Percentiles rank a stretch among this genome's conserved stretches.
Conservation (phyloP, 2,329 filamentous ascomycete genomes). For the Pseudocercospora crystallina region DNA sequence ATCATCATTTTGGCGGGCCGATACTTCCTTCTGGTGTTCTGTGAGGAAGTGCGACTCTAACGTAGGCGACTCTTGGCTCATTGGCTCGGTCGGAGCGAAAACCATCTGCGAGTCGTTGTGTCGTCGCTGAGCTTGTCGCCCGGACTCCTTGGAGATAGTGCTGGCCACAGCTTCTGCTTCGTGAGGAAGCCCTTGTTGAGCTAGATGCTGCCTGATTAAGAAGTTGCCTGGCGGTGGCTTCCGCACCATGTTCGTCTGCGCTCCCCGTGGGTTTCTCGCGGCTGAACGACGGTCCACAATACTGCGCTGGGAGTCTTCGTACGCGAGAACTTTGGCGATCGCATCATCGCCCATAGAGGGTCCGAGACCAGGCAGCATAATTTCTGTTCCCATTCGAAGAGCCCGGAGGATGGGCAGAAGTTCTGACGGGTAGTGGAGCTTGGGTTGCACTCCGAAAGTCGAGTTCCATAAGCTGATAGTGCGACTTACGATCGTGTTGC, state of each 20-base stretch:
- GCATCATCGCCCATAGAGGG: not conserved
- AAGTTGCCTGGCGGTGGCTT: conserved; percentile 15
- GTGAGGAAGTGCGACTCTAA: conserved; percentile 73
- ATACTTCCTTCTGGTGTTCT: conserved; percentile 75
- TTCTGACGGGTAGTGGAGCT: conserved; percentile 62
- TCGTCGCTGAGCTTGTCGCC: conserved; percentile 56
- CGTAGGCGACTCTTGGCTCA: conserved; percentile 42
- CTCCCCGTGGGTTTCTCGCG: not conserved
- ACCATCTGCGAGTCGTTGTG: conserved; percentile 83
- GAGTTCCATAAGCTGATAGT: conserved; percentile 68
- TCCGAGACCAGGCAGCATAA: conserved; percentile 50
- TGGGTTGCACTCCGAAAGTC: conserved; percentile 61
- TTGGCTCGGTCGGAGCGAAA: conserved; percentile 68
- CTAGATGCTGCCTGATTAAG: conserved; percentile 22
- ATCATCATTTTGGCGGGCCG: conserved; percentile 66
- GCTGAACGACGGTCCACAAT: conserved; percentile 2
- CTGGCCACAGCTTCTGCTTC: not conserved
- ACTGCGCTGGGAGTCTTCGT: too few species aligned
- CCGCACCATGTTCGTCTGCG: too few species aligned
- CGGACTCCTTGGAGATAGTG: not conserved
- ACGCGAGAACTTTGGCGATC: too few species aligned
- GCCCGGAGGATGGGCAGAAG: conserved; percentile 64
- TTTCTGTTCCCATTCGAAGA: conserved; percentile 56
- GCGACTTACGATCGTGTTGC: conserved; percentile 50
- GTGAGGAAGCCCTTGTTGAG: conserved; percentile 19